Evolutionary conservation across 495 filamentous ascomycete genomes (phyloP), one percentile per base, ranked within the genome.

Genomic region (Hyaloscypha variabilis): DNA sequence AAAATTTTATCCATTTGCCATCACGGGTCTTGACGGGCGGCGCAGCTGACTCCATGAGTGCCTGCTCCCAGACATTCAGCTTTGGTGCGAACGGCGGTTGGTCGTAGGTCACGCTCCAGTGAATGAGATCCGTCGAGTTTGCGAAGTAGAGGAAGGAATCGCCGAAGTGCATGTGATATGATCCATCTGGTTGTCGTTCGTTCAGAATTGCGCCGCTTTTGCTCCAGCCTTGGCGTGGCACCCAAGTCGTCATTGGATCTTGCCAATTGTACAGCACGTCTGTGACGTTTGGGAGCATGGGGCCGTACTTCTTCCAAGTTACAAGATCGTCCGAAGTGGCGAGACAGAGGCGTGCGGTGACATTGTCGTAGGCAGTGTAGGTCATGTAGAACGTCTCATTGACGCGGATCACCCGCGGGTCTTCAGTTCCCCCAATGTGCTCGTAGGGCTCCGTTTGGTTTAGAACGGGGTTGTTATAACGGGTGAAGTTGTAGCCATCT

Each of bases 331-430:
- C 63, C 1, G 70, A 72, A 0, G 72, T 74, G n/a, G 72, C 72
- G 11, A 72, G 46, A 42, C 67, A 67, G n/a, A 74, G 70, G 19
- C 56, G 63, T 2, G 67, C 64, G 3, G 42, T 64, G 1, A n/a
- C 55, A 31, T 30, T 24, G 54, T 72, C 60, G 64, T 67, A 74
- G 28, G 50, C 70, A 1, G 72, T 74, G 58, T 74, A 74, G 17
- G 72, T 70, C 60, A 74, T 26, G 63, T 74, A 72, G 65, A 74
- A 74, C 0, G 67, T 72, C 3, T 70, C 72, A 50, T 72, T 67
- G 8, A 74, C 51, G 17, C 70, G 63, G 26, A 74, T 67, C 10
- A 74, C 39, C 1, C 68, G 60, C 14, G 68, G 68, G 51, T 68
- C 66, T 57, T 67, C 66, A 26, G 52, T 60, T 21, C 68, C 68